phyloP scores from a whole-genome alignment of 352 stramenopile species.

The Blastocystis sp. region DNA sequence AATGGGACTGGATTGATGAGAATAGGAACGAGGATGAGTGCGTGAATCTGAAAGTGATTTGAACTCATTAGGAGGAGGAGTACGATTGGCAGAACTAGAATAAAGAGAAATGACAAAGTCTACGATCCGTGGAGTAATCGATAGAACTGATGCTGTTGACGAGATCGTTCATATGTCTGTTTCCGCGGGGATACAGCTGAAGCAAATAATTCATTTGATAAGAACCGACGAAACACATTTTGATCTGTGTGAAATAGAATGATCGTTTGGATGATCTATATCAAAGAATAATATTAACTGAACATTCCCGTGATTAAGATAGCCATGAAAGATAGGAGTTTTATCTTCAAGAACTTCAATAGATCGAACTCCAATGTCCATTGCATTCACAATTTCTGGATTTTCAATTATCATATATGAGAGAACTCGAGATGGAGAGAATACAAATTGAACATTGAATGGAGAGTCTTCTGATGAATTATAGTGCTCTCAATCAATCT shows the following conservation, averaged over 20 bases:
- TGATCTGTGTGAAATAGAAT: background rate
- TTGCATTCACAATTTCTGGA: background rate
- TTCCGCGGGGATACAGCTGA: background rate
- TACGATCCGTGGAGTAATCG: background rate
- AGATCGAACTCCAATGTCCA: background rate
- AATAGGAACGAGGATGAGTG: too few relatives aligned
- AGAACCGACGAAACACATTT: background rate
- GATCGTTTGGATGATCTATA: background rate
- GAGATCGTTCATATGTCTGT: background rate
- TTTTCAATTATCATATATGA: background rate
- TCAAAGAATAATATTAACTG: too few relatives aligned
- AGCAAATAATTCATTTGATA: background rate
- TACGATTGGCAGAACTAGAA: too few relatives aligned
- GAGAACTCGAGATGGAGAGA: background rate
- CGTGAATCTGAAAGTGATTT: too few relatives aligned
- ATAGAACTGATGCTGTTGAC: background rate
- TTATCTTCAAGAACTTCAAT: background rate
- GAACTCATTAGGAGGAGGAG: too few relatives aligned
- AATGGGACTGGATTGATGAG: too few relatives aligned
- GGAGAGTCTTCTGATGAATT: background rate
- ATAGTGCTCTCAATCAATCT: background rate
- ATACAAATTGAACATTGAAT: background rate
- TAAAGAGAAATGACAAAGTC: background rate
- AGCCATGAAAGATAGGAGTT: background rate
- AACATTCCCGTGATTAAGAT: background rate